phyloP scores from a whole-genome alignment of 2,329 filamentous ascomycete species.

The Ceratocystis colombiana region DNA sequence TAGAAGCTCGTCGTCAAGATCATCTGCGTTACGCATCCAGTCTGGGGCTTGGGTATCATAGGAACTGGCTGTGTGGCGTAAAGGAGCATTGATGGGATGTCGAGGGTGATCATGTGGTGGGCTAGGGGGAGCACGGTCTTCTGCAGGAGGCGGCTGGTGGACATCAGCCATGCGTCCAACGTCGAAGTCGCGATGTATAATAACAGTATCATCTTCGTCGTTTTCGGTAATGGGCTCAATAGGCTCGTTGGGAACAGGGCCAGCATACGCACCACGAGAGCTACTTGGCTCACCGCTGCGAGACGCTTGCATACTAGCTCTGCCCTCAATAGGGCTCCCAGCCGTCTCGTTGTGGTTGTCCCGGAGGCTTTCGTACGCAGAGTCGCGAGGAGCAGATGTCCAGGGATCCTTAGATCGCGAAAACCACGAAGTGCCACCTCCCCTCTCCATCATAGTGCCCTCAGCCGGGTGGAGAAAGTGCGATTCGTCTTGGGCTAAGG shows the following conservation, averaged over 20 bases:
- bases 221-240: slow-evolving; percentile 30
- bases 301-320: slow-evolving; percentile 26
- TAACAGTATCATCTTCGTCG: slow-evolving; percentile 42
- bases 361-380: slow-evolving; percentile 38
- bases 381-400: slow-evolving; percentile 26
- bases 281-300: slow-evolving; percentile 20
- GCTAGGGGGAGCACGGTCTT: slow-evolving; percentile 8
- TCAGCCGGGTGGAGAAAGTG: slow-evolving; percentile 35
- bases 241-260: slow-evolving; percentile 24
- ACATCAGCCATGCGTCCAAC: slow-evolving; percentile 17
- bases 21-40: slow-evolving; percentile 40
- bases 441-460: slow-evolving; percentile 37
- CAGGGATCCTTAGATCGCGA: slow-evolving; percentile 24
- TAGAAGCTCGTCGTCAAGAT: slow-evolving; percentile 46
- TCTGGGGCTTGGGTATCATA: slow-evolving; percentile 31
- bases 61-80: slow-evolving; percentile 6
- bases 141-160: slow-evolving; percentile 21
- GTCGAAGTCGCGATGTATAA: slow-evolving; percentile 26
- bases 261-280: slow-evolving; percentile 26
- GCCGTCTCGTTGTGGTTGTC: slow-evolving; percentile 30
- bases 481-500: slow-evolving; percentile 41
- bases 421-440: slow-evolving; percentile 32
- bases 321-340: slow-evolving; percentile 31
- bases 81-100: not conserved
- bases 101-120: not conserved